Evolutionary conservation across 208 protist genomes (phyloP).

Genomic region (Trypanosoma theileri): DNA sequence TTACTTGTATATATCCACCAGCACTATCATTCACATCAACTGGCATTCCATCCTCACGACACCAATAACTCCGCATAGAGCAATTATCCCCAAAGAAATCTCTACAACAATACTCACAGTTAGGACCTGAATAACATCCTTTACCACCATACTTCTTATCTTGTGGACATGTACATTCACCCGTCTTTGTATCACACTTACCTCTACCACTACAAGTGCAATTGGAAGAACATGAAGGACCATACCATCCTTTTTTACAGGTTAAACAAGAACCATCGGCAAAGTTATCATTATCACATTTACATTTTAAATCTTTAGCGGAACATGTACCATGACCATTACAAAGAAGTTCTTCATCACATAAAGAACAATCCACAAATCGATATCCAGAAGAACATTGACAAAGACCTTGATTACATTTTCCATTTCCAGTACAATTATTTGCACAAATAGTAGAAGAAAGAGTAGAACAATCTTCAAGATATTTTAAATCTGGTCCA

Average conservation of each 20-base stretch:
- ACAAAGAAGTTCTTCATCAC: slow-evolving; percentile 57
- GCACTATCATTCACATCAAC: slow-evolving; percentile 39
- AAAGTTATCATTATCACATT: slow-evolving; percentile 64
- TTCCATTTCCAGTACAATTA: slow-evolving; percentile 57
- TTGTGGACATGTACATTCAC: slow-evolving; percentile 54
- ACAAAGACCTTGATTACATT: slow-evolving; percentile 53
- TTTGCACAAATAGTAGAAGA: slow-evolving; percentile 30
- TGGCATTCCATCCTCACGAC: slow-evolving; percentile 37
- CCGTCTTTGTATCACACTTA: slow-evolving; percentile 45
- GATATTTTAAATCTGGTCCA: slow-evolving; percentile 45
- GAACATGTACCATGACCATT: slow-evolving; percentile 62
- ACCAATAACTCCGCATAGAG: slow-evolving; percentile 76
- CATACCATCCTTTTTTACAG: slow-evolving; percentile 73
- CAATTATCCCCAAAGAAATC: slow-evolving; percentile 56
- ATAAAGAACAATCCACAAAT: slow-evolving; percentile 71
- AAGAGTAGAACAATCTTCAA: slow-evolving; percentile 17
- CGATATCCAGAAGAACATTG: slow-evolving; percentile 39
- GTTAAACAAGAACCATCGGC: slow-evolving; percentile 35
- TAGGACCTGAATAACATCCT: slow-evolving; percentile 57
- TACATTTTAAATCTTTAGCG: slow-evolving; percentile 40
- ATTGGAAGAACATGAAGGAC: slow-evolving; percentile 58
- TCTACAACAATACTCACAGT: slow-evolving; percentile 77
- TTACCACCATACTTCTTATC: slow-evolving; percentile 29
- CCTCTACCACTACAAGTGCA: slow-evolving; percentile 64
- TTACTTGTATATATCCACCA: slow-evolving; percentile 67